A percentile compares a stretch with the other conserved stretches of the same genome.
Evolutionary conservation across 495 filamentous ascomycete genomes (phyloP).

Genomic region (Aspergillus haitiensis): DNA sequence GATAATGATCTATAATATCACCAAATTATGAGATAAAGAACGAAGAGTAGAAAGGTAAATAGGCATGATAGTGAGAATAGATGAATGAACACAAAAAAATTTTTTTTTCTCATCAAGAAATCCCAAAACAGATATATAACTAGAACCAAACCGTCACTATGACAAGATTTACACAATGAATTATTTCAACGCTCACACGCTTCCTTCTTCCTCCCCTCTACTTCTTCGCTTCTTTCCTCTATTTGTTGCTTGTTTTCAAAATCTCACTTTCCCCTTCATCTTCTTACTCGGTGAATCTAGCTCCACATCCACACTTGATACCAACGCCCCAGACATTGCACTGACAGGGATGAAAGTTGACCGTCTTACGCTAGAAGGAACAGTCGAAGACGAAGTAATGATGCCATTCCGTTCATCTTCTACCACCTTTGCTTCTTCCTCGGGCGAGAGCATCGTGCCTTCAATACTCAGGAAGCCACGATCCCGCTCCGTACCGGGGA

Average conservation of each 20-base stretch:
- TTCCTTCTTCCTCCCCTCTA: conserved; percentile 24
- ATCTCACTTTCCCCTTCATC: conserved; percentile 19
- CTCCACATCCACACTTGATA: conserved; percentile 17
- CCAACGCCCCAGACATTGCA: conserved; percentile 24
- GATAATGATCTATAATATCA: no score
- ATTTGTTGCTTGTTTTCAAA: no score
- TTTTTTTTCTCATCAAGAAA: no score
- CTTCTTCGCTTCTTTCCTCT: conserved; percentile 2
- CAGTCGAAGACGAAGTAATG: conserved; percentile 4
- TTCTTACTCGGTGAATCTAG: conserved; percentile 22
- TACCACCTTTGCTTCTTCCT: conserved; percentile 45
- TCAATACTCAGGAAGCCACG: conserved; percentile 66
- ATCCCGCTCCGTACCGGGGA: conserved; percentile 56
- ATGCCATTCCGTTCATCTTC: conserved; percentile 41
- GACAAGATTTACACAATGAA: no score
- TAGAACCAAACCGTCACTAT: no score
- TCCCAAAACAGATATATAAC: no score
- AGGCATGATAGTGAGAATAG: no score
- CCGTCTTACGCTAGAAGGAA: not conserved
- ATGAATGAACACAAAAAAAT: no score
- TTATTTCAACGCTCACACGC: no score
- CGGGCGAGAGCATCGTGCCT: conserved; percentile 60
- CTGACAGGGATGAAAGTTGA: conserved; percentile 6
- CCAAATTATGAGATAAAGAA: no score
- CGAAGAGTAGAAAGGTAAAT: no score